phyloP scores from a whole-genome alignment of 495 filamentous ascomycete genomes.

The Stereocaulon alpinum region DNA sequence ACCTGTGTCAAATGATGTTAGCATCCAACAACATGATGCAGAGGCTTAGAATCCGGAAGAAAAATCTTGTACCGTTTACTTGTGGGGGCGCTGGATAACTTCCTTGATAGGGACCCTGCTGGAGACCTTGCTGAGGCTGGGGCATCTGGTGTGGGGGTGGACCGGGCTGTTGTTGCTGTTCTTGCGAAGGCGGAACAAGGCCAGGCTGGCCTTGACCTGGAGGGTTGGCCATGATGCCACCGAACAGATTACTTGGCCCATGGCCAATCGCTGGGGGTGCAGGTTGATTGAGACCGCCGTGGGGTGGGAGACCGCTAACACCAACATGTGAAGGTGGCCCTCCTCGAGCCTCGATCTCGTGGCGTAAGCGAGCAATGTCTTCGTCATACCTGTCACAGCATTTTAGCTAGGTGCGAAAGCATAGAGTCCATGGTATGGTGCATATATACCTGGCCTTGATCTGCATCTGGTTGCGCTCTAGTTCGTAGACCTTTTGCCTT shows the following conservation, averaged over 20 bases:
- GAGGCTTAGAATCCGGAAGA: too few species aligned
- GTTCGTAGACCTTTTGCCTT: conserved; percentile 75
- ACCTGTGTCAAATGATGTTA: conserved; percentile 30
- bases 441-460: conserved; percentile 82
- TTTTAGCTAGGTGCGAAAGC: conserved; percentile 12
- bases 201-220: conserved; percentile 73
- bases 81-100: conserved; percentile 54
- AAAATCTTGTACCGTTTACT: conserved; percentile 52
- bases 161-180: conserved; percentile 51
- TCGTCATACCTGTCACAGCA: conserved; percentile 67
- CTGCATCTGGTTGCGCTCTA: conserved; percentile 75
- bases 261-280: conserved; percentile 83
- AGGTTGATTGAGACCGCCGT: conserved; percentile 68
- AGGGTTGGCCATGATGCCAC: conserved; percentile 89
- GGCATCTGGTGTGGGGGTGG: conserved; percentile 47
- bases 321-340: conserved; percentile 57
- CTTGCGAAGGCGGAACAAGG: conserved; percentile 72
- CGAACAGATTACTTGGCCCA: conserved; percentile 83
- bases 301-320: conserved; percentile 48
- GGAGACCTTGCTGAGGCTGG: conserved; percentile 51
- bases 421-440: not conserved
- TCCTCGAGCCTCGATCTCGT: conserved; percentile 81
- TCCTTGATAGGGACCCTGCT: conserved; percentile 47
- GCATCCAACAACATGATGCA: not conserved
- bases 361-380: conserved; percentile 72